These are phyloP conservation scores for Fusarium drepaniforme DNA, from an alignment of 2,329 filamentous ascomycete genomes.

Conservation along the genomic window DNA sequence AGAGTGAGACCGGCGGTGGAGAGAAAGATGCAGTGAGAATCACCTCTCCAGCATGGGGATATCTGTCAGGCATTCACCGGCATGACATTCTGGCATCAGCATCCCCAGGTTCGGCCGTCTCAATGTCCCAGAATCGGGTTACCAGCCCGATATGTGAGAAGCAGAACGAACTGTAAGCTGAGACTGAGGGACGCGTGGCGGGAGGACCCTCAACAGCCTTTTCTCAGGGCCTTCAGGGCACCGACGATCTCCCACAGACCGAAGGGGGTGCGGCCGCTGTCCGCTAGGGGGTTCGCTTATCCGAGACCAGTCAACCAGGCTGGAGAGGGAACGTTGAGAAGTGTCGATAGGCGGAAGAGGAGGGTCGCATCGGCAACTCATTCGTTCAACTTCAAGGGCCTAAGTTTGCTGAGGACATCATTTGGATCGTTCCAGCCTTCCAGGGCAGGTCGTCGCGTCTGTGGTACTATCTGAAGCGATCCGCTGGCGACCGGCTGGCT, in stretches of 20 bases:
- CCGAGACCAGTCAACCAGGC: constrained; percentile 12
- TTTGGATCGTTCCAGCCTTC: constrained; percentile 8
- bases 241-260: constrained; percentile 16
- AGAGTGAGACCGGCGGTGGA: constrained; percentile 22
- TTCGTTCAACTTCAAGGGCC: constrained; percentile 28
- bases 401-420: not conserved
- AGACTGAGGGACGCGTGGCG: constrained; percentile 42
- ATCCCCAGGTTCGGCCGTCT: constrained; percentile 12
- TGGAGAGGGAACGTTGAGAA: constrained; percentile 21
- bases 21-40: constrained; percentile 9
- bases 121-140: not conserved
- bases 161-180: constrained; percentile 22
- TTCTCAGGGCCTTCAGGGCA: not conserved
- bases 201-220: constrained; percentile 27
- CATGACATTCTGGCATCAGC: constrained; percentile 17
- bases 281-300: constrained; percentile 13
- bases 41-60: not conserved
- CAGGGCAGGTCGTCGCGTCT: not conserved
- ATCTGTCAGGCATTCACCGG: constrained; percentile 10
- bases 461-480: not conserved
- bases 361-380: constrained; percentile 27
- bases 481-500: not conserved
- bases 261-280: constrained; percentile 25
- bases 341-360: constrained; percentile 23
- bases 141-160: not conserved